phyloP scores from a whole-genome alignment of 106 monocot genomes.

The Dendrobium nobile region DNA sequence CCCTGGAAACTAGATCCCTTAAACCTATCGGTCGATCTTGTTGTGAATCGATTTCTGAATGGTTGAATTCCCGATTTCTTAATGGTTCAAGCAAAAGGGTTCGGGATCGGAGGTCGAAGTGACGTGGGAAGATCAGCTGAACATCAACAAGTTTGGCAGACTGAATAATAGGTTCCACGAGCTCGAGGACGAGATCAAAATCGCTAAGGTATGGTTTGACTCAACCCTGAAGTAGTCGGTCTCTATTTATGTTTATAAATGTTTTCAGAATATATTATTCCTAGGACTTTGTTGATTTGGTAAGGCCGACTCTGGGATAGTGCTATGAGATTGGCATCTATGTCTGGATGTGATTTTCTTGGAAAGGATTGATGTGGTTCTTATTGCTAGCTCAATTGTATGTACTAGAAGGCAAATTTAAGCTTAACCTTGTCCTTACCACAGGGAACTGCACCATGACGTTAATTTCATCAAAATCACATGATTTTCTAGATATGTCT shows the following conservation, averaged over 20 bases:
- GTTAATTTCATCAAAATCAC: too few species aligned
- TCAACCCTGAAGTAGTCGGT: background rate
- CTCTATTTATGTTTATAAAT: background rate
- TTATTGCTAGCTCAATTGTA: too few species aligned
- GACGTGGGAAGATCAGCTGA: constrained; percentile 96
- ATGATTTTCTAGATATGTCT: too few species aligned
- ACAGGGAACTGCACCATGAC: too few species aligned
- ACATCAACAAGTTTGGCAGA: constrained; percentile 87
- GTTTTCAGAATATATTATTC: background rate
- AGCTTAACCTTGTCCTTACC: too few species aligned
- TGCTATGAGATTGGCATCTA: background rate
- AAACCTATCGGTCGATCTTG: background rate
- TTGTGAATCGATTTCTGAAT: background rate
- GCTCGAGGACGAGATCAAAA: constrained; percentile 90
- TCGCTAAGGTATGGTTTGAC: constrained; percentile 46
- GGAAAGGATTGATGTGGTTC: background rate
- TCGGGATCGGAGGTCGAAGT: constrained; percentile 65
- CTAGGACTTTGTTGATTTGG: background rate
- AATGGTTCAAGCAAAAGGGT: constrained; percentile 22
- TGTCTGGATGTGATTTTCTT: background rate
- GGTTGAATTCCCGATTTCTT: constrained; percentile 3
- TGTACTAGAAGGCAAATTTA: too few species aligned
- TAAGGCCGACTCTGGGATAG: background rate
- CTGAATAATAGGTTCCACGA: constrained; percentile 89
- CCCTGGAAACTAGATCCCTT: background rate